Percentiles rank a stretch among this genome's conserved stretches.
Evolutionary conservation across 176 grass and related monocot genomes (phyloP).

Genomic region (Hordeum vulgare): MorexV3_pseudomolecules_assembly NC_058519.1:34198841-34199340

Average conservation of each 20-base stretch:
- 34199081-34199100: slow-evolving; percentile 33
- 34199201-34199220: slow-evolving; percentile 16
- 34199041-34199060: slow-evolving; percentile 27
- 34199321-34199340: slow-evolving; percentile 10
- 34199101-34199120: slow-evolving; percentile 29
- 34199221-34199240: slow-evolving; percentile 49
- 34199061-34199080: slow-evolving; percentile 60
- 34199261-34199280: slow-evolving; percentile 57
- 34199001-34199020: slow-evolving; percentile 27
- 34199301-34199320: neutral
- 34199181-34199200: slow-evolving; percentile 10
- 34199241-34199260: slow-evolving; percentile 67
- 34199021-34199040: slow-evolving; percentile 15
- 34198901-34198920: slow-evolving; percentile 43
- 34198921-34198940: slow-evolving; percentile 38
- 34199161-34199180: slow-evolving; percentile 7
- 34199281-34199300: slow-evolving; percentile 16
- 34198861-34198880: slow-evolving; percentile 52
- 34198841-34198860: slow-evolving; percentile 29
- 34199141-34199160: slow-evolving; percentile 25
- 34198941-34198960: slow-evolving; percentile 34
- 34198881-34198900: slow-evolving; percentile 51
- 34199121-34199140: slow-evolving; percentile 18
- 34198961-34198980: slow-evolving; percentile 51
- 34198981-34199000: slow-evolving; percentile 52